Evolutionary conservation across 129 eudicot species (phyloP).

Genomic region (Lonicera japonica): DNA sequence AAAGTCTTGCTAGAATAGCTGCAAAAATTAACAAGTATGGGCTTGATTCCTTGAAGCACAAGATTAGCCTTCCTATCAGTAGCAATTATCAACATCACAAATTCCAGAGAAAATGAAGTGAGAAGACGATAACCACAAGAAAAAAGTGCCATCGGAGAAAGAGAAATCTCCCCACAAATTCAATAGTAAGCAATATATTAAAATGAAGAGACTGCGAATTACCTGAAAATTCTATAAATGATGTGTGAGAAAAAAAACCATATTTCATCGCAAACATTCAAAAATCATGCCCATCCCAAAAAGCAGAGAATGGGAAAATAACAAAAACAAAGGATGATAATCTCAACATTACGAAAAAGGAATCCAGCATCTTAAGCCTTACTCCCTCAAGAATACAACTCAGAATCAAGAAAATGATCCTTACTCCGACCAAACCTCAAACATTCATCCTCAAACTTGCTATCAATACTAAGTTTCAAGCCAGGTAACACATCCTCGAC

Average conservation of each 20-base stretch:
- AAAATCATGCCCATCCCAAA: too few relatives aligned
- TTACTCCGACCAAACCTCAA: conserved; percentile 36
- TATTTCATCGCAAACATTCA: too few relatives aligned
- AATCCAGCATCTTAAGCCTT: background rate
- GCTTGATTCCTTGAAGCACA: conserved; percentile 5
- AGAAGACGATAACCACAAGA: background rate
- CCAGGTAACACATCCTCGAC: conserved; percentile 50
- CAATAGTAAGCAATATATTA: too few relatives aligned
- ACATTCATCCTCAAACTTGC: conserved; percentile 39
- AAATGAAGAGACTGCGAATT: too few relatives aligned
- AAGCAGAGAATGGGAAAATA: too few relatives aligned
- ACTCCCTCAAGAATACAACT: conserved; percentile 51
- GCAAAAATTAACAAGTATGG: background rate
- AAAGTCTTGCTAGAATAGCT: background rate
- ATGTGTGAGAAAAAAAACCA: too few relatives aligned
- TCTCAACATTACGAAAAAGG: background rate
- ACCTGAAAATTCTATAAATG: too few relatives aligned
- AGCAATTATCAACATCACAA: too few relatives aligned
- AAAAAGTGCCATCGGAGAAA: too few relatives aligned
- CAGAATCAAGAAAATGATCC: conserved; percentile 59
- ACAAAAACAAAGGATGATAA: background rate
- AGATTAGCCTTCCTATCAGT: conserved; percentile 1
- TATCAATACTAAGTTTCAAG: conserved; percentile 29
- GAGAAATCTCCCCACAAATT: too few relatives aligned
- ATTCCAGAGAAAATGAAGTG: too few relatives aligned